These are phyloP conservation scores for Trifolium subterraneum DNA, from an alignment of 306 rosid species.

Conservation along the genomic window DNA sequence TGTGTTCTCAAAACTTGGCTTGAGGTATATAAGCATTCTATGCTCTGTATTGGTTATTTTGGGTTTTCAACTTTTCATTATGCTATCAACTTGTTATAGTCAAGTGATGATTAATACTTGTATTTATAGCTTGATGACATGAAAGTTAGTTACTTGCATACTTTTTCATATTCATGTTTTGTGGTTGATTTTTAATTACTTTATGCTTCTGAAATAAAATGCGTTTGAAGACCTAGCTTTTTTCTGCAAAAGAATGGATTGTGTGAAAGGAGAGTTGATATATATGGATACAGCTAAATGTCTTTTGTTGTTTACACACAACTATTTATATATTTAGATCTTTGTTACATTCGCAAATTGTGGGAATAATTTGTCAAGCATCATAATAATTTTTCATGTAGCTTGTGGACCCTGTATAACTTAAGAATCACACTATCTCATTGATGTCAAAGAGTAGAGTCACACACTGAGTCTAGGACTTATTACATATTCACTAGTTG, in stretches of 20 bases:
- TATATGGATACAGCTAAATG: not conserved
- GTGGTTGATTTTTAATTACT: slow-evolving; percentile 23
- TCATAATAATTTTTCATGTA: slow-evolving; percentile 20
- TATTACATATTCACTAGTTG: slow-evolving; percentile 30
- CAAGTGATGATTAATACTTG: slow-evolving; percentile 15
- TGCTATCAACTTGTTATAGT: slow-evolving; percentile 5
- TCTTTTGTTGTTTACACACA: slow-evolving; percentile 19
- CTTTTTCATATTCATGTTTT: slow-evolving; percentile 9
- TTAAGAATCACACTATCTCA: slow-evolving; percentile 13
- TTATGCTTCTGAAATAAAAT: slow-evolving; percentile 21
- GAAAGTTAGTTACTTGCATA: slow-evolving; percentile 18
- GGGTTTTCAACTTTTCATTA: slow-evolving; percentile 17
- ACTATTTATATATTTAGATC: slow-evolving; percentile 19
- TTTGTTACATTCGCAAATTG: slow-evolving; percentile 10
- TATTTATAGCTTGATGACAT: slow-evolving; percentile 30
- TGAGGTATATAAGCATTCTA: slow-evolving; percentile 61
- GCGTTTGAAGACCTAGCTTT: slow-evolving; percentile 14
- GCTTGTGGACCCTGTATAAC: slow-evolving; percentile 28
- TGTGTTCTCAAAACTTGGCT: slow-evolving; percentile 77
- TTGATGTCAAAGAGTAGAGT: slow-evolving; percentile 16
- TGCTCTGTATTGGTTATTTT: slow-evolving; percentile 34
- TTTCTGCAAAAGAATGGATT: slow-evolving; percentile 21
- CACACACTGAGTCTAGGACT: slow-evolving; percentile 11
- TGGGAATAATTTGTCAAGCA: slow-evolving; percentile 3
- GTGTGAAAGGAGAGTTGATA: slow-evolving; percentile 8